phyloP scores from a whole-genome alignment of 116 monocot genomes.

The Thalassia testudinum region DNA sequence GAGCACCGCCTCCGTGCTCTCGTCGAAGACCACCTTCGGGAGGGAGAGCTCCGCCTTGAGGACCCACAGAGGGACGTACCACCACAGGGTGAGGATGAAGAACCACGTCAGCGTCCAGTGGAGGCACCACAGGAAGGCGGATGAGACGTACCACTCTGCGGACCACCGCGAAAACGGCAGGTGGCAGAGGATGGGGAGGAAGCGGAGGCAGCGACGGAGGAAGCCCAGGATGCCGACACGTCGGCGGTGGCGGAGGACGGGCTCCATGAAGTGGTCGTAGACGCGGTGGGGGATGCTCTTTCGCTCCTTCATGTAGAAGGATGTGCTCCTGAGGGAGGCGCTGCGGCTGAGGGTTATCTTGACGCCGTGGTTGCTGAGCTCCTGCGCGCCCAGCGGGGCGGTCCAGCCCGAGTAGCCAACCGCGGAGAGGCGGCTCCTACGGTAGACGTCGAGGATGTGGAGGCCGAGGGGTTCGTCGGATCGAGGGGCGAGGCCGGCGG shows the following conservation, averaged over 20 bases:
- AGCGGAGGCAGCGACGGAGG: neutral
- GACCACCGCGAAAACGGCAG: neutral
- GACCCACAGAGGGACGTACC: slow-evolving; percentile 7
- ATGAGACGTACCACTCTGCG: slow-evolving; percentile 1
- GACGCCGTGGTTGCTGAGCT: slow-evolving; percentile 3
- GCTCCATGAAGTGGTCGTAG: slow-evolving; percentile 3
- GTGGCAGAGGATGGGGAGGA: neutral
- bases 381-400: neutral
- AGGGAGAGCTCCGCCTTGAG: neutral
- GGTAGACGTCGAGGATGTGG: slow-evolving; percentile 9
- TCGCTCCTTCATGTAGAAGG: neutral
- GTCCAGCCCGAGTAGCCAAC: slow-evolving; percentile 3
- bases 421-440: neutral
- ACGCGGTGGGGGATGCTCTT: neutral
- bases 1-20: slow-evolving; percentile 7
- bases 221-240: neutral
- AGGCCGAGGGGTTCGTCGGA: neutral
- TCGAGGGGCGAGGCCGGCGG: neutral
- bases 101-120: neutral
- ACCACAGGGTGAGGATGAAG: neutral
- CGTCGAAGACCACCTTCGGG: slow-evolving; percentile 3
- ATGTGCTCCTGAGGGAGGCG: neutral
- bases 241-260: neutral
- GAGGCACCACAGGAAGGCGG: neutral
- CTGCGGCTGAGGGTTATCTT: neutral